These are phyloP conservation scores for Potentilla sterilis DNA, from an alignment of 306 rosid genomes.

Conservation along the genomic window DNA sequence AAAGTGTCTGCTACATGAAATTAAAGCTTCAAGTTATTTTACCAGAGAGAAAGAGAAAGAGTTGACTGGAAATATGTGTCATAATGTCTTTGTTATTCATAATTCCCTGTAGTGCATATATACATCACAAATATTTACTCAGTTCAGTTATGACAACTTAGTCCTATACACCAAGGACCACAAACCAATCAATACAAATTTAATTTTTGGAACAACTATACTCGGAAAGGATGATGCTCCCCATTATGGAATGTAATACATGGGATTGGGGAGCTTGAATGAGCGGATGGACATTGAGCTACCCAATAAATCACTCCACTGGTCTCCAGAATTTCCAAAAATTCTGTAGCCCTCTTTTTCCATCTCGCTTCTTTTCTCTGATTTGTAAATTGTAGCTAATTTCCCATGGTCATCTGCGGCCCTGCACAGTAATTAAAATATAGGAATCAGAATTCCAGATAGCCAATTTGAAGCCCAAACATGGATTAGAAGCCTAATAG, in stretches of 20 bases:
- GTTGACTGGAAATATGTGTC: not conserved
- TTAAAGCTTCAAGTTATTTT: not conserved
- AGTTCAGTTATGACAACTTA: not conserved
- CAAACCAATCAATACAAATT: not conserved
- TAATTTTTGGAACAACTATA: not conserved
- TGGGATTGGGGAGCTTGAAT: conserved; percentile 95
- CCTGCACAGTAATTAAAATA: conserved; percentile 41
- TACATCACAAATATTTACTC: not conserved
- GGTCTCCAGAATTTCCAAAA: conserved; percentile 90
- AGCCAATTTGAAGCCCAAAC: not conserved
- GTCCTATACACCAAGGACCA: not conserved
- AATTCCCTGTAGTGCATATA: not conserved
- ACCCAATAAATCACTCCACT: conserved; percentile 92
- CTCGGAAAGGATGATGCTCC: too few species aligned
- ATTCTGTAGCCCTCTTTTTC: conserved; percentile 70
- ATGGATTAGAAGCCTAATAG: not conserved
- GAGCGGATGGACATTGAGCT: conserved; percentile 55
- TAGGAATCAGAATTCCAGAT: conserved; percentile 19
- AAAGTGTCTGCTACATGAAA: not conserved
- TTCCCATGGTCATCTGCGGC: conserved; percentile 61
- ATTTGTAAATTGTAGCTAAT: conserved; percentile 59
- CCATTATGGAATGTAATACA: conserved; percentile 67
- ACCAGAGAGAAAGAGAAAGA: not conserved
- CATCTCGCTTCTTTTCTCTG: conserved; percentile 85
- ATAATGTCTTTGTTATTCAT: not conserved